A percentile compares a stretch with the other conserved stretches of the same genome.
phyloP scores from a whole-genome alignment of 306 rosid species.

The Cucumis melo region DNA sequence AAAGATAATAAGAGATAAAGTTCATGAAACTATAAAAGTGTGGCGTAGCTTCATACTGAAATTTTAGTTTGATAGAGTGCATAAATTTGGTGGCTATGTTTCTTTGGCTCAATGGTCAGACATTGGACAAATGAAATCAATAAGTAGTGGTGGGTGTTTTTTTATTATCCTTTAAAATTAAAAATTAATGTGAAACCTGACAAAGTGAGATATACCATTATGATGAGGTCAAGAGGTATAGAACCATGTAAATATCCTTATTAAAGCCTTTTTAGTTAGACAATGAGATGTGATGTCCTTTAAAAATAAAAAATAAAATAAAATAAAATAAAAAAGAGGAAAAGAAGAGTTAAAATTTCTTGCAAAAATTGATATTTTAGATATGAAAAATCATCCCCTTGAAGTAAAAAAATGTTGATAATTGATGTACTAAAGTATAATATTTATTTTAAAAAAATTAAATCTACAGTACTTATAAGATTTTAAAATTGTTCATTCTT shows the following conservation, averaged over 20 bases:
- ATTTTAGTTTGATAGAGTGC: background rate
- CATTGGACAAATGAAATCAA: background rate
- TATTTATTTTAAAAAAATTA: too few species aligned
- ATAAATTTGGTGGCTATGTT: background rate
- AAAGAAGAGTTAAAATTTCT: too few species aligned
- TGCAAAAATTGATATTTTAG: too few species aligned
- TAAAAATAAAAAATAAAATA: too few species aligned
- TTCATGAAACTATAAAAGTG: conserved; percentile 30
- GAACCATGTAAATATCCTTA: background rate
- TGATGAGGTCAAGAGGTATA: background rate
- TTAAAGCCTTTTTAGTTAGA: background rate
- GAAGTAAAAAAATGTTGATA: too few species aligned
- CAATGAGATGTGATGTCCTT: background rate
- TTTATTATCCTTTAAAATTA: too few species aligned
- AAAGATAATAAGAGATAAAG: conserved; percentile 52
- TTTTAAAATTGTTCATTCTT: too few species aligned
- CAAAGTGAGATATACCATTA: background rate
- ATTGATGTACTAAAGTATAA: too few species aligned
- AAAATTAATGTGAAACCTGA: background rate
- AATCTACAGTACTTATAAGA: too few species aligned
- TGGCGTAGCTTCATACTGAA: conserved; percentile 48
- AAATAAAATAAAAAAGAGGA: too few species aligned
- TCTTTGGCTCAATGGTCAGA: background rate
- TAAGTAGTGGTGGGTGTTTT: background rate
- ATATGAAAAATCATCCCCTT: too few species aligned